Conservation (phyloP, 106 monocot genomes). For the Dioscorea zingiberensis region DNA sequence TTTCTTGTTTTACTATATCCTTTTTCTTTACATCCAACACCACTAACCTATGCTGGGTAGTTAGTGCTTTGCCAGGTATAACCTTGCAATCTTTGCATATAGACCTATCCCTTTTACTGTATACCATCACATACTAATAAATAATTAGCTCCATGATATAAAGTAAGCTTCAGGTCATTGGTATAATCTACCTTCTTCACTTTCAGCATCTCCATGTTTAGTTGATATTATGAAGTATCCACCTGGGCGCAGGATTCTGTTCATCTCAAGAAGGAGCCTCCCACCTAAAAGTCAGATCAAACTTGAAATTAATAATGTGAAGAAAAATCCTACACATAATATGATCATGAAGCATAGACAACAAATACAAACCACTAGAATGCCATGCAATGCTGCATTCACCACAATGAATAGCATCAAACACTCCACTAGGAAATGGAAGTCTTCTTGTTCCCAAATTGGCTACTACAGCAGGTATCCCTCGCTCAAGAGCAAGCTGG, state of each 20-base stretch:
- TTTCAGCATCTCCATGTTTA: slow-evolving; percentile 72
- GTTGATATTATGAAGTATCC: slow-evolving; percentile 80
- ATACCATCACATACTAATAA: no score
- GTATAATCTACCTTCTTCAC: slow-evolving; percentile 65
- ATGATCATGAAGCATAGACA: not conserved
- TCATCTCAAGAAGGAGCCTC: slow-evolving; percentile 82
- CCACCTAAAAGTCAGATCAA: slow-evolving; percentile 50
- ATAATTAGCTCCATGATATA: no score
- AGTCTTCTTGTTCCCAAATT: slow-evolving; percentile 64
- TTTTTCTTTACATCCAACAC: no score
- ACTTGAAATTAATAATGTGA: not conserved
- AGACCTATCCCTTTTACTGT: no score
- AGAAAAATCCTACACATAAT: not conserved
- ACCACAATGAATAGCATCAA: slow-evolving; percentile 91
- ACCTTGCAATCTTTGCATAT: no score
- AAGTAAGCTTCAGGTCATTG: no score
- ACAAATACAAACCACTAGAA: slow-evolving; percentile 49
- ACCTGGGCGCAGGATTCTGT: slow-evolving; percentile 85
- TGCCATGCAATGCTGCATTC: slow-evolving; percentile 83
- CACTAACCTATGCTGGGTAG: no score
- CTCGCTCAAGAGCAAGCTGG: slow-evolving; percentile 80
- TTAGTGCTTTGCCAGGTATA: no score
- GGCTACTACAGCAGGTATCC: slow-evolving; percentile 69
- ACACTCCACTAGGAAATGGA: slow-evolving; percentile 81
- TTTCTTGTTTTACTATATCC: no score